phyloP scores from a whole-genome alignment of 73 alveolate species.

The Tetrahymena malaccensis region DNA sequence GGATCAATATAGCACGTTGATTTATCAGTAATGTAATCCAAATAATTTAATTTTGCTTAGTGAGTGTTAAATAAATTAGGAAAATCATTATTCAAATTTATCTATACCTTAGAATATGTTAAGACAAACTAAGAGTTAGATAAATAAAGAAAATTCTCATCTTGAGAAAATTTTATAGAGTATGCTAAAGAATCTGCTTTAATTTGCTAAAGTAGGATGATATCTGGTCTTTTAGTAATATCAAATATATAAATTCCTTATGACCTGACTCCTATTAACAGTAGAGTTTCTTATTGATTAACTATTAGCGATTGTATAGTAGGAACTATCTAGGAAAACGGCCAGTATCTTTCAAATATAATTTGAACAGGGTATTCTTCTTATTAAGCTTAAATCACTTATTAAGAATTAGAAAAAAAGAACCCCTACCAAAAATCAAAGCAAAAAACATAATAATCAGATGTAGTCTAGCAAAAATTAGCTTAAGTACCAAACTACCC shows the following conservation, averaged over 20 bases:
- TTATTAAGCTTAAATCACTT: not conserved
- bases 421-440: not conserved
- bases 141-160: not conserved
- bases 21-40: too few relatives aligned
- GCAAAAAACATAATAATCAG: not conserved
- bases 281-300: not conserved
- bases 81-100: too few relatives aligned
- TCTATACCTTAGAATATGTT: not conserved
- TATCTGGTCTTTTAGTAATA: not conserved
- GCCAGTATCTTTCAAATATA: not conserved
- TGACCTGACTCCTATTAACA: not conserved
- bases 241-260: not conserved
- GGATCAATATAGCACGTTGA: not conserved
- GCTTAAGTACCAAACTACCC: not conserved
- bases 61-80: not conserved
- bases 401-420: not conserved
- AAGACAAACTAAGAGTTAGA: not conserved
- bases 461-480: not conserved
- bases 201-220: not conserved
- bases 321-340: not conserved
- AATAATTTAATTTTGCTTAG: not conserved
- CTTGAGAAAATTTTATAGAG: not conserved
- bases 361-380: not conserved
- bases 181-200: not conserved
- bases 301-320: not conserved